Conservation (phyloP, 768 basidiomycete genomes). For the Gyrodon lividus region DNA sequence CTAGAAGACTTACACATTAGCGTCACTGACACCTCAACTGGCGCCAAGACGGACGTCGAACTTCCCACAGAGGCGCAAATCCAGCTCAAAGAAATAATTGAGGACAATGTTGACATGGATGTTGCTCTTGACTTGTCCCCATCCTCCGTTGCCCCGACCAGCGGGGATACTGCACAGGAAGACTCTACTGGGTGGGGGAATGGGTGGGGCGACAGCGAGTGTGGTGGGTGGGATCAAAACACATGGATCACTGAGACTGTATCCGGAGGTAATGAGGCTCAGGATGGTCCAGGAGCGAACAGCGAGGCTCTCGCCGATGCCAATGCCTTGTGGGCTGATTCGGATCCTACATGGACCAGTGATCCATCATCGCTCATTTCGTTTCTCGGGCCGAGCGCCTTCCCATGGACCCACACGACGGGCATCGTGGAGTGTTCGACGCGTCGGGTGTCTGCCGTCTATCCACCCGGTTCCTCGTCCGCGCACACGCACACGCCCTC, state of each 20-base stretch:
- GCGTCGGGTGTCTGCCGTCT: conserved; percentile 51
- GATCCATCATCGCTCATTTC: conserved; percentile 31
- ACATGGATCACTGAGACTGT: conserved; percentile 11
- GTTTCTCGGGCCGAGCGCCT: conserved; percentile 52
- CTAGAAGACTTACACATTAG: conserved; percentile 13
- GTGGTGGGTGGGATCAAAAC: conserved; percentile 8
- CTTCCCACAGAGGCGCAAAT: conserved; percentile 27
- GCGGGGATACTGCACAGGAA: not conserved
- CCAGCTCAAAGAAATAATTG: conserved; percentile 26
- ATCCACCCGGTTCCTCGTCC: conserved; percentile 33
- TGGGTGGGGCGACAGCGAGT: conserved; percentile 13
- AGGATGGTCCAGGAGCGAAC: conserved; percentile 10
- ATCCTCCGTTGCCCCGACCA: not conserved
- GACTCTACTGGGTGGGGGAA: conserved; percentile 2
- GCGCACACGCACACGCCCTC: not conserved
- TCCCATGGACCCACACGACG: conserved; percentile 62
- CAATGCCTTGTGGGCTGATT: conserved; percentile 13
- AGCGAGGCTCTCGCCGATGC: not conserved
- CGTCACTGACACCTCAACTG: conserved; percentile 18
- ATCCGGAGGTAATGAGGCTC: conserved; percentile 2
- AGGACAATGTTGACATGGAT: conserved; percentile 26
- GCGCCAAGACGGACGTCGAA: conserved; percentile 8
- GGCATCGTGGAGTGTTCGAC: conserved; percentile 68
- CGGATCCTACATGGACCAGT: conserved; percentile 24
- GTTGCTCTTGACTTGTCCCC: conserved; percentile 8